Conservation (phyloP, 2,329 filamentous ascomycete species). For the Penicillium verrucosum region DNA sequence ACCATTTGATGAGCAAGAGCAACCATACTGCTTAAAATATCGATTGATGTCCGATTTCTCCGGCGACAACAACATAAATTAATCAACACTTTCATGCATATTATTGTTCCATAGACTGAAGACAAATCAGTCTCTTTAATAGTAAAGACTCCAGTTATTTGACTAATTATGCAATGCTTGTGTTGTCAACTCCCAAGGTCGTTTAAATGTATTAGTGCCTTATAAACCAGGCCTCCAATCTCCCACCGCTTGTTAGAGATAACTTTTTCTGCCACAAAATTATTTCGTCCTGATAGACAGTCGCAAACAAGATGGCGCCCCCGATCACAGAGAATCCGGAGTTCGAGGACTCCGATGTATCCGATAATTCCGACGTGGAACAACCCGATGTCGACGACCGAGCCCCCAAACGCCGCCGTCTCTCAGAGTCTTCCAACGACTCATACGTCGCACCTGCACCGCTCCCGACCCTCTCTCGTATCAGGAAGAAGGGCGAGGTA, state of each 20-base stretch:
- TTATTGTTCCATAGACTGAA: background rate
- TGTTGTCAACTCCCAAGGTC: background rate
- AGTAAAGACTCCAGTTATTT: background rate
- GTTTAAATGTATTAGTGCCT: background rate
- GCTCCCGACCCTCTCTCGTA: slow-evolving; percentile 40
- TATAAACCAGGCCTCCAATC: background rate
- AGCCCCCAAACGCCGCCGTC: slow-evolving; percentile 39
- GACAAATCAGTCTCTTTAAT: too few relatives aligned
- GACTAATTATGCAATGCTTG: background rate
- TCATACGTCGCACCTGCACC: slow-evolving; percentile 34
- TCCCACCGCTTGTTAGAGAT: slow-evolving; percentile 28
- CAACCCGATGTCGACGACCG: slow-evolving; percentile 27
- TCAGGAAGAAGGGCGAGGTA: slow-evolving; percentile 38
- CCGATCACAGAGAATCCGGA: slow-evolving; percentile 21
- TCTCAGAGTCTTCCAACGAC: slow-evolving; percentile 38
- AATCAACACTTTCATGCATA: background rate
- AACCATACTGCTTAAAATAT: background rate
- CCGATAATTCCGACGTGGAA: slow-evolving; percentile 19
- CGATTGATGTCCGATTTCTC: background rate
- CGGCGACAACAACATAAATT: background rate
- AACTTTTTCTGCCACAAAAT: slow-evolving; percentile 34
- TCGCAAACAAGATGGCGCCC: slow-evolving; percentile 30
- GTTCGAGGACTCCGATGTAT: slow-evolving; percentile 26
- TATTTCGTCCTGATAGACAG: slow-evolving; percentile 24
- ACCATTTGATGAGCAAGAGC: background rate